A percentile compares a stretch with the other conserved stretches of the same genome.
Conservation (phyloP, 176 grass and related monocot genomes). For the Tuctoria greenei region DNA sequence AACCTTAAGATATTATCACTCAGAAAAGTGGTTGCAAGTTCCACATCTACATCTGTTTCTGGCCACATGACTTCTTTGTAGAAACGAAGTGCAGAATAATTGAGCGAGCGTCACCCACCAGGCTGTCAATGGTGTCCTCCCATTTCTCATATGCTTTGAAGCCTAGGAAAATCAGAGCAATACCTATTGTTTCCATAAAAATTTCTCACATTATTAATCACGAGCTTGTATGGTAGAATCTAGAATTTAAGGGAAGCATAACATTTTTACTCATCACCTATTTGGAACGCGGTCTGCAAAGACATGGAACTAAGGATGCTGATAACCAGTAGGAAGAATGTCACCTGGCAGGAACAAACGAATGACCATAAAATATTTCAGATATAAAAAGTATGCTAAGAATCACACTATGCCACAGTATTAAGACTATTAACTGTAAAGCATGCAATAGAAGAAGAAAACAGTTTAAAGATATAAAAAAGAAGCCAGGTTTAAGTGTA, state of each 20-base stretch:
- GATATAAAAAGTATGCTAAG: not conserved
- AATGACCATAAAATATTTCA: constrained; percentile 15
- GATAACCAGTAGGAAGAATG: constrained; percentile 61
- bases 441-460: not conserved
- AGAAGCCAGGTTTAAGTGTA: constrained; percentile 27
- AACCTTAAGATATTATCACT: not conserved
- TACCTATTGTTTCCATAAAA: constrained; percentile 53
- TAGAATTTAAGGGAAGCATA: not conserved
- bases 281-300: constrained; percentile 61
- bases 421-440: not conserved
- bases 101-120: constrained; percentile 40
- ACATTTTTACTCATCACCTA: constrained; percentile 49
- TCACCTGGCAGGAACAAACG: constrained; percentile 47
- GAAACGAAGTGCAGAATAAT: constrained; percentile 48
- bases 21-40: not conserved
- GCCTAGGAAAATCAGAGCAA: constrained; percentile 60
- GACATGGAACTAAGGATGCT: constrained; percentile 75
- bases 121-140: constrained; percentile 70
- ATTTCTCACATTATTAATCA: constrained; percentile 27
- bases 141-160: constrained; percentile 90
- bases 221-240: not conserved
- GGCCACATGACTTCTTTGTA: constrained; percentile 43
- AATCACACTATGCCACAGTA: not conserved
- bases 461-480: constrained; percentile 23
- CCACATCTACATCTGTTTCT: constrained; percentile 39